Conservation (phyloP, 441 rosid genomes). For the Daphne laureola region DNA sequence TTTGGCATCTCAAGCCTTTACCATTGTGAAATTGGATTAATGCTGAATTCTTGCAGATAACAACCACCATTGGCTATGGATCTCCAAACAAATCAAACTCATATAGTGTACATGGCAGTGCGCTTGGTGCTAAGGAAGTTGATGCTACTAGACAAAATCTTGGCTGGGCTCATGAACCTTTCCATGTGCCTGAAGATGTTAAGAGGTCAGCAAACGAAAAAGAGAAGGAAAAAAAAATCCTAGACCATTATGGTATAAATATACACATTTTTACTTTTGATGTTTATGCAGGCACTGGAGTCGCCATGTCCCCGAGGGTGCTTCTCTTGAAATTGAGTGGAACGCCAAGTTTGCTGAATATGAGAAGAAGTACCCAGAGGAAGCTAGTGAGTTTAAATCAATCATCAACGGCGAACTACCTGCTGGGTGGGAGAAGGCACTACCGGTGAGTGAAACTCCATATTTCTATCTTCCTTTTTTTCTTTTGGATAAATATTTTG, state of each 20-base stretch:
- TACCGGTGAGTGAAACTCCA: slow-evolving; percentile 73
- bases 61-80: slow-evolving; percentile 84
- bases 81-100: slow-evolving; percentile 86
- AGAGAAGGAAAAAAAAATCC: not conserved
- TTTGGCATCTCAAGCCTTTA: too few species aligned
- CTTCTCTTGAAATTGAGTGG: slow-evolving; percentile 88
- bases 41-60: slow-evolving; percentile 36
- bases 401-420: slow-evolving; percentile 81
- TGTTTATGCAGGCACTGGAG: slow-evolving; percentile 82
- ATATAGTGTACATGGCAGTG: slow-evolving; percentile 81
- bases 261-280: slow-evolving; percentile 4
- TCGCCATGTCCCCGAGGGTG: slow-evolving; percentile 73
- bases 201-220: slow-evolving; percentile 34
- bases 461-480: slow-evolving; percentile 5
- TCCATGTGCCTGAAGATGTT: slow-evolving; percentile 86
- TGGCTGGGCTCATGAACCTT: slow-evolving; percentile 74
- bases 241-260: slow-evolving; percentile 12
- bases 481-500: too few species aligned
- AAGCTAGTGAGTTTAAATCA: slow-evolving; percentile 87
- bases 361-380: slow-evolving; percentile 87
- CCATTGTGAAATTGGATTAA: too few species aligned
- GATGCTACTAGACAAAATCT: slow-evolving; percentile 90
- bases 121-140: slow-evolving; percentile 84
- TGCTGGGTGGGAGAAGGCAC: slow-evolving; percentile 96
- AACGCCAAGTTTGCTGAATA: slow-evolving; percentile 76